Base-by-base conservation (phyloP, 352 stramenopile genomes). In the Globisporangium barbulae region DNA sequence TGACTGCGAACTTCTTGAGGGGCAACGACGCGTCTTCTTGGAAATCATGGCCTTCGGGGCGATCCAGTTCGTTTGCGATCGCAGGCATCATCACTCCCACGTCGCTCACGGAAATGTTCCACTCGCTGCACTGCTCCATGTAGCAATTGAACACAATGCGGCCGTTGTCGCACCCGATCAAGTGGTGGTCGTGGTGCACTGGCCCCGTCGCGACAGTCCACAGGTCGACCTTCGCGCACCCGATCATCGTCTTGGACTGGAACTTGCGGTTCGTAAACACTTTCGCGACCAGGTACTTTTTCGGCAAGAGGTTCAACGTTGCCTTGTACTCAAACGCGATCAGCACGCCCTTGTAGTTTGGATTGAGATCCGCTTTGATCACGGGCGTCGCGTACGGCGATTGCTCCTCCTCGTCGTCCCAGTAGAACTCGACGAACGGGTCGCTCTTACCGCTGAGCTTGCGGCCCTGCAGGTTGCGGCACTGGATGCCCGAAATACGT, bases 101-200 rank as follows among this genome's bases (percentile, higher is more conserved):
- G 53, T 96, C 85, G 59, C 88, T 96, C 47, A 96, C 85, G 0
- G 81, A 91, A 61, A 96, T 96, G 58, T 92, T 93, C 88, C 88
- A 96, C 48, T 94, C 85, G 69, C 79, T 93, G 68, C 88, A 96
- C 63, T 96, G 88, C 60, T 96, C 88, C 88, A 96, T 96, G 74
- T 96, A 96, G 70, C 85, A 94, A 55, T 96, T 96, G 70, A 96
- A 96, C 52, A 96, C 88, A 30, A 96, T 83, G 30, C 88, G 81
- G 41, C 88, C 88, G 61, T 96, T 96, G 31, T 93, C 84, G 54
- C 88, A 96, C 7, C 88, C 88, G 37, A 88, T 74, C 35, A 96
- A 71, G 45, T 96, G 85, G 63, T 96, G 88, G 41, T 96, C 88
- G 61, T 96, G 88, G 63, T 96, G 88, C 47, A 96, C 88, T 0